These are phyloP conservation scores for Oryza glaberrima DNA, from an alignment of 176 grass and related monocot species.

Conservation along the genomic window DNA sequence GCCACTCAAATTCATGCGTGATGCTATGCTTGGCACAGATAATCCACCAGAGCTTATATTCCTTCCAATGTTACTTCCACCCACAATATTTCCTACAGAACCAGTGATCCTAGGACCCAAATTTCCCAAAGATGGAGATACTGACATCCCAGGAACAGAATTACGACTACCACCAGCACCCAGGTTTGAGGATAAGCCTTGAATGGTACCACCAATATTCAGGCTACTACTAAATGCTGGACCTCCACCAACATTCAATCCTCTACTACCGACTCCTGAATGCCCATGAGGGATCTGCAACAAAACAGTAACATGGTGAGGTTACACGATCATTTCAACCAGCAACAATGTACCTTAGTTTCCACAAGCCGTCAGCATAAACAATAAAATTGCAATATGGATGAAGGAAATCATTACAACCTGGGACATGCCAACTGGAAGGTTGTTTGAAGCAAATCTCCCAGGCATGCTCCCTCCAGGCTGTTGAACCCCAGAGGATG, in stretches of 20 bases:
- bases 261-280: slow-evolving; percentile 71
- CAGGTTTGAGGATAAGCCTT: slow-evolving; percentile 80
- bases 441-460: slow-evolving; percentile 86
- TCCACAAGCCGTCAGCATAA: slow-evolving; percentile 14
- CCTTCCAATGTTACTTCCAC: slow-evolving; percentile 84
- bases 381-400: slow-evolving; percentile 1
- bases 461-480: slow-evolving; percentile 80
- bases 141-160: slow-evolving; percentile 79
- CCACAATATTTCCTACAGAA: slow-evolving; percentile 79
- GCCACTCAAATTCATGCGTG: slow-evolving; percentile 72
- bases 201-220: slow-evolving; percentile 82
- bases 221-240: slow-evolving; percentile 74
- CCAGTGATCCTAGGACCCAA: slow-evolving; percentile 70
- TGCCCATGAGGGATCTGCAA: slow-evolving; percentile 91
- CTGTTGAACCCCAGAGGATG: slow-evolving; percentile 88
- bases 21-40: slow-evolving; percentile 63
- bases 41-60: slow-evolving; percentile 81
- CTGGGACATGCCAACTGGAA: slow-evolving; percentile 91
- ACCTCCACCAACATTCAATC: slow-evolving; percentile 75
- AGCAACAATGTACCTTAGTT: slow-evolving; percentile 25
- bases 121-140: slow-evolving; percentile 78
- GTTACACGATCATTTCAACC: slow-evolving; percentile 19
- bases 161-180: slow-evolving; percentile 66
- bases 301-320: slow-evolving; percentile 16
- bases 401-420: slow-evolving; percentile 49